These are phyloP conservation scores for Mycosarcoma mackinlayi DNA, from an alignment of 1,284 basidiomycete species.

Conservation along the genomic window DNA sequence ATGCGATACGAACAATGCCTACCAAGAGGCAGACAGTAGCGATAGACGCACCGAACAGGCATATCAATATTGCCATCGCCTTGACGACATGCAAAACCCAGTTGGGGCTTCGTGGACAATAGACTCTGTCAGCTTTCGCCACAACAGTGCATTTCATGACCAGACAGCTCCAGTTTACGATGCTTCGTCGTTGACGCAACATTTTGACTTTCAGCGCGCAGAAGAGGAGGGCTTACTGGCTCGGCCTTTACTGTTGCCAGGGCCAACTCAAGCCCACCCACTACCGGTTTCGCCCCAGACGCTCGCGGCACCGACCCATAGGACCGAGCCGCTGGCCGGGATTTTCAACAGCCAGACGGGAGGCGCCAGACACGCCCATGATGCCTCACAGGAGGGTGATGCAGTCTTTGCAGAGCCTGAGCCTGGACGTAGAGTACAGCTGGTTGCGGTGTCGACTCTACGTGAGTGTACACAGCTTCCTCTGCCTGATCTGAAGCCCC, in stretches of 20 bases:
- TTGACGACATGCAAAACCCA: neutral
- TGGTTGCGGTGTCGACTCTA: conserved; percentile 15
- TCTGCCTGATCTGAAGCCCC: too few species aligned
- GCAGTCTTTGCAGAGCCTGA: conserved; percentile 18
- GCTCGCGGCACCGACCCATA: neutral
- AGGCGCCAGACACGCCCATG: too few species aligned
- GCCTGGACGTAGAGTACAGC: conserved; percentile 19
- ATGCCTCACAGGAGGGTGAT: neutral
- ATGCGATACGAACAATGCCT: neutral
- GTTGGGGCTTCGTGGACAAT: neutral
- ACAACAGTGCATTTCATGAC: neutral
- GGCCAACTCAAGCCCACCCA: neutral
- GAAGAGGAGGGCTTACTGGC: conserved; percentile 23
- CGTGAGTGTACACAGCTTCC: conserved; percentile 18
- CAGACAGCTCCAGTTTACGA: neutral
- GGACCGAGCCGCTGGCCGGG: neutral
- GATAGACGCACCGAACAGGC: neutral
- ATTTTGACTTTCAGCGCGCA: conserved; percentile 31
- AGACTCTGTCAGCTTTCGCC: neutral
- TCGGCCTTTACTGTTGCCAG: neutral
- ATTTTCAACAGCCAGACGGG: neutral
- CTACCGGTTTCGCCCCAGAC: too few species aligned
- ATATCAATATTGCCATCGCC: neutral
- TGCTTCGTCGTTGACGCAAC: conserved; percentile 3
- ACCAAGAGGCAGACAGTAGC: neutral